Percentiles rank a stretch among this genome's conserved stretches.
Conservation (phyloP, 805 yeast species). For the Ogataea degrootiae region DNA sequence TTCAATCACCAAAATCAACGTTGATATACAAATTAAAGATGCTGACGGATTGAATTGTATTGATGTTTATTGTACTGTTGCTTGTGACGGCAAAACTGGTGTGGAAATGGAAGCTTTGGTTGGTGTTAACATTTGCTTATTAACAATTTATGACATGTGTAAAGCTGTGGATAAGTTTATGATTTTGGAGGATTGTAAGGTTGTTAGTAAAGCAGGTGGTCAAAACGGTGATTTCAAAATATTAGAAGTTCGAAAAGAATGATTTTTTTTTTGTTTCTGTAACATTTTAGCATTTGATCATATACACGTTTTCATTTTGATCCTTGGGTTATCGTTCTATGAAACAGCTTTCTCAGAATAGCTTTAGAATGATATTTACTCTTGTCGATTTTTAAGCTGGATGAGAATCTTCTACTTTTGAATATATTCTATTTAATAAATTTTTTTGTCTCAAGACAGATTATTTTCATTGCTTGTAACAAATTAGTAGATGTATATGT, state of each 20-base stretch:
- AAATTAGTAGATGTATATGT: too few species aligned
- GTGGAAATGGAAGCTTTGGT: constrained; percentile 56
- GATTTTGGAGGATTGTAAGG: constrained; percentile 35
- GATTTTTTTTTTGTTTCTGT: too few species aligned
- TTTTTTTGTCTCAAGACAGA: too few species aligned
- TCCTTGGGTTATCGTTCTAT: too few species aligned
- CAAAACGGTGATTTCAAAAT: constrained; percentile 24
- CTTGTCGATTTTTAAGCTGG: neutral
- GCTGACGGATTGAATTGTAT: constrained; percentile 14
- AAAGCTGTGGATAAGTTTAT: constrained; percentile 50
- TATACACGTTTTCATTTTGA: too few species aligned
- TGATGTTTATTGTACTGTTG: constrained; percentile 34
- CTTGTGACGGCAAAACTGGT: constrained; percentile 48
- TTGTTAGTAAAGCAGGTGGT: constrained; percentile 42
- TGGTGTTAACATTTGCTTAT: constrained; percentile 39
- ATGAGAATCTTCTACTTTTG: neutral
- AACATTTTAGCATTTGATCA: too few species aligned
- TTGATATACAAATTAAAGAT: constrained; percentile 26
- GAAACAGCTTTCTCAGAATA: too few species aligned
- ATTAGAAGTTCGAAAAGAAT: too few species aligned
- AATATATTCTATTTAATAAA: too few species aligned
- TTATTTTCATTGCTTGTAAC: too few species aligned
- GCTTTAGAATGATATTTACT: too few species aligned
- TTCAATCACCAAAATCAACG: constrained; percentile 35
- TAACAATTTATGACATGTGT: constrained; percentile 55